Conservation (phyloP, 1,284 basidiomycete species). For the Taiwanofungus camphoratus region DNA sequence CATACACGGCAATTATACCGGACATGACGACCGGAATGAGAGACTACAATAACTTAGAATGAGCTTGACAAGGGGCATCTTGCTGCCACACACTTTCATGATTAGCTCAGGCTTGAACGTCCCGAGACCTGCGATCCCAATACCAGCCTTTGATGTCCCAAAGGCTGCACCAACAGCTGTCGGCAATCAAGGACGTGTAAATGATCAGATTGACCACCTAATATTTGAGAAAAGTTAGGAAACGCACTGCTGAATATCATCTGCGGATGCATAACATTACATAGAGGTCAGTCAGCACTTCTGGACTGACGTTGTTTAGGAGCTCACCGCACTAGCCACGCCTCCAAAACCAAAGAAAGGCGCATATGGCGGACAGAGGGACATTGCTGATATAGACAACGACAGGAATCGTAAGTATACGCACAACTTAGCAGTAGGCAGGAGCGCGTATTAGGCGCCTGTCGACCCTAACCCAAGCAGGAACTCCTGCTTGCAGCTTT, state of each 20-base stretch:
- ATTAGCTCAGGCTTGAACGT: constrained; percentile 94
- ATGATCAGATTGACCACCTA: too few species aligned
- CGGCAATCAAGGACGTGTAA: not conserved
- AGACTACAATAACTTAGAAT: constrained; percentile 43
- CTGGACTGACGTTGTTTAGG: constrained; percentile 4
- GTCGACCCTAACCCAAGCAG: not conserved
- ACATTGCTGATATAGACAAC: constrained; percentile 22
- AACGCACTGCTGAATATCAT: constrained; percentile 84
- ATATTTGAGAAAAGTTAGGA: not conserved
- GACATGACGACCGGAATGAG: constrained; percentile 90
- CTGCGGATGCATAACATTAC: too few species aligned
- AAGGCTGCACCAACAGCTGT: constrained; percentile 90
- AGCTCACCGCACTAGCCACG: constrained; percentile 74
- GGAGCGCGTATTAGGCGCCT: not conserved
- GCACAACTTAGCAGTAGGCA: not conserved
- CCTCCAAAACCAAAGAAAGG: constrained; percentile 85
- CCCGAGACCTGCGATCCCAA: constrained; percentile 95
- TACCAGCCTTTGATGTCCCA: constrained; percentile 96
- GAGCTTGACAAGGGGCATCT: not conserved
- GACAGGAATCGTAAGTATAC: not conserved
- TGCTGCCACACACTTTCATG: constrained; percentile 74
- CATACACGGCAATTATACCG: constrained; percentile 71
- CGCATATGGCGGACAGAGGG: constrained; percentile 71
- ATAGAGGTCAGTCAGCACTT: too few species aligned
- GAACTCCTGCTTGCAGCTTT: not conserved